Evolutionary conservation across 2,329 filamentous ascomycete species (phyloP).

Genomic region (Myriangium duriaei): DNA sequence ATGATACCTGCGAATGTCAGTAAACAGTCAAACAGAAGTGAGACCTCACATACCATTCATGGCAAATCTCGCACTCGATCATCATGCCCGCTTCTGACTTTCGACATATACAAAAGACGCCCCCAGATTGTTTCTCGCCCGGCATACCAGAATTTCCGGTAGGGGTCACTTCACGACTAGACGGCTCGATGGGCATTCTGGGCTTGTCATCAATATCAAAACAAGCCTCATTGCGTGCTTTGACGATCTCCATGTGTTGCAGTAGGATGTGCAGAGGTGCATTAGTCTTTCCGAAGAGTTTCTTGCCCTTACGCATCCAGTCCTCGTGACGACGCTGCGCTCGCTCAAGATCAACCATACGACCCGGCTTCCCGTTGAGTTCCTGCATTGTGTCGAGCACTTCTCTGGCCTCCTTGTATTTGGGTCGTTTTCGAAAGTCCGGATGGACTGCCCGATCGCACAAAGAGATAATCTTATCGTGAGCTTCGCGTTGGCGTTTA

Average conservation of each 20-base stretch:
- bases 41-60: conserved; percentile 65
- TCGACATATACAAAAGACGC: conserved; percentile 95
- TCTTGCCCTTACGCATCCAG: conserved; percentile 98
- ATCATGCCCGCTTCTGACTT: conserved; percentile 94
- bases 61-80: conserved; percentile 97
- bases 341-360: conserved; percentile 84
- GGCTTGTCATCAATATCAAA: conserved; percentile 87
- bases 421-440: conserved; percentile 68
- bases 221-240: conserved; percentile 78
- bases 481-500: conserved; percentile 89
- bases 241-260: conserved; percentile 84
- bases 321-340: conserved; percentile 93
- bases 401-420: conserved; percentile 80
- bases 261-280: conserved; percentile 92
- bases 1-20: conserved; percentile 59
- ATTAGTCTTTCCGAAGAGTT: conserved; percentile 95
- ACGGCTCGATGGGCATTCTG: conserved; percentile 78
- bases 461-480: conserved; percentile 72
- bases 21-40: conserved; percentile 1
- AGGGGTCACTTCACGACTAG: conserved; percentile 67
- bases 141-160: conserved; percentile 17
- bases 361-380: conserved; percentile 81
- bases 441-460: conserved; percentile 63
- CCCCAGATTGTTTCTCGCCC: conserved; percentile 28
- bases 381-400: conserved; percentile 79